phyloP scores from a whole-genome alignment of 805 yeast species.

The Spathaspora arborariae region DNA sequence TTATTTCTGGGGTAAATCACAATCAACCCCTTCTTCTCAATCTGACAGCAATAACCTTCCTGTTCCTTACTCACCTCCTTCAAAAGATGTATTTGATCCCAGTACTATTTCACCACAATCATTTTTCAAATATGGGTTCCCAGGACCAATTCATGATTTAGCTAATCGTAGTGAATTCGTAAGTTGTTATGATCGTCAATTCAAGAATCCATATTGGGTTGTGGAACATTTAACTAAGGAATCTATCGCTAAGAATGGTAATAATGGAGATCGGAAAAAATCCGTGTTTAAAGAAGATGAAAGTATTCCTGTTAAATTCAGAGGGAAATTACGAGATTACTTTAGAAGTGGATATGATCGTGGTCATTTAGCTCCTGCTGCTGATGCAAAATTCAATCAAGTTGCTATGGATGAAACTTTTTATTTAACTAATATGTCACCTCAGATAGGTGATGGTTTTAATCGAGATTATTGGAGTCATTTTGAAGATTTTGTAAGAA shows the following conservation, averaged over 20 bases:
- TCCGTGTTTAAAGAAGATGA: conserved; percentile 89
- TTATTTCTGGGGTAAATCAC: conserved; percentile 37
- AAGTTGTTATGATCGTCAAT: conserved; percentile 80
- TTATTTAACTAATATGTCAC: conserved; percentile 83
- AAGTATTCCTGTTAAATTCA: conserved; percentile 66
- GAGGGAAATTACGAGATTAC: conserved; percentile 78
- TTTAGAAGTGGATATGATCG: conserved; percentile 95
- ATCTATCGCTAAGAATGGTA: conserved; percentile 45
- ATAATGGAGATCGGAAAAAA: conserved; percentile 69
- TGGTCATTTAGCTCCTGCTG: conserved; percentile 98
- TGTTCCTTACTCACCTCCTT: conserved; percentile 1
- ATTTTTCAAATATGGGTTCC: conserved; percentile 89
- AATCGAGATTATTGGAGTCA: conserved; percentile 98
- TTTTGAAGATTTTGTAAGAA: conserved; percentile 82
- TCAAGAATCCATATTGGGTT: conserved; percentile 83
- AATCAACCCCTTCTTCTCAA: conserved; percentile 14
- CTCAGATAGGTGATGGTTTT: conserved; percentile 97
- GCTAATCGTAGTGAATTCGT: conserved; percentile 71
- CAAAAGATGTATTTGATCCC: conserved; percentile 20
- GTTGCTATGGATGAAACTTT: conserved; percentile 95
- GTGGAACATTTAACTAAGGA: conserved; percentile 84
- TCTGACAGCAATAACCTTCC: conserved; percentile 7
- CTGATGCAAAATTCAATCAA: conserved; percentile 90
- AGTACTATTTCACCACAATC: conserved; percentile 63
- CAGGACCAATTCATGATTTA: conserved; percentile 90